Evolutionary conservation across 176 grass and related monocot species (phyloP).

Genomic region (Sorghum bicolor): DNA sequence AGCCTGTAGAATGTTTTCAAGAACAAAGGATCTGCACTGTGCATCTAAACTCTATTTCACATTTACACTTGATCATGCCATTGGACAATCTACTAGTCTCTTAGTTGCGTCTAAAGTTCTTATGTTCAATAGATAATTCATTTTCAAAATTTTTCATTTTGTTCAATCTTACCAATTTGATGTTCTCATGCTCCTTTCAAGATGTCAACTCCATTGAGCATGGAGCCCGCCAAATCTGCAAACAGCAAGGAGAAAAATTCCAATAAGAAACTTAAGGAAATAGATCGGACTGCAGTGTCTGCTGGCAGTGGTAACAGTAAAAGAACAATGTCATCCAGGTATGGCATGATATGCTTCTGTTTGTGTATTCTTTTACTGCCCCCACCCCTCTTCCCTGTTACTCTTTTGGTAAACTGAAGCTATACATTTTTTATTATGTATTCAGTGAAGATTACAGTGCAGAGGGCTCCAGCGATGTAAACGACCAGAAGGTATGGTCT

Average conservation of each 20-base stretch:
- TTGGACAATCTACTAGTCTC: neutral
- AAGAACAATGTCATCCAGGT: conserved; percentile 49
- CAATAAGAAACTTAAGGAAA: conserved; percentile 65
- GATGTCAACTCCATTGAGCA: conserved; percentile 52
- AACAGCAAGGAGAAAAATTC: conserved; percentile 68
- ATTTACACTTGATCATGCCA: neutral
- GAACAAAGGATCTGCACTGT: neutral
- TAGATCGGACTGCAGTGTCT: conserved; percentile 58
- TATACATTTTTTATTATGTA: conserved; percentile 4
- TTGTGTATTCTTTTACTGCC: neutral
- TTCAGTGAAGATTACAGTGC: conserved; percentile 62
- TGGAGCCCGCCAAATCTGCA: conserved; percentile 65
- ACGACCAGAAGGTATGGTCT: conserved; percentile 46
- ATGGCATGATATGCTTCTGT: neutral
- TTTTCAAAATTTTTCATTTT: neutral
- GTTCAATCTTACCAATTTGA: neutral
- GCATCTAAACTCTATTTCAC: neutral
- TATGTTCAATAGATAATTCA: neutral
- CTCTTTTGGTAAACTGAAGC: conserved; percentile 31
- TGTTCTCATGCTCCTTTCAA: conserved; percentile 20
- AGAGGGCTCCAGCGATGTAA: conserved; percentile 78
- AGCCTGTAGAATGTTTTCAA: neutral
- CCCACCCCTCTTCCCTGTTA: neutral
- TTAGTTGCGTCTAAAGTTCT: neutral
- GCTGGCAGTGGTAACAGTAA: conserved; percentile 52